A percentile compares a stretch with the other conserved stretches of the same genome.
Conservation (phyloP, 2,329 filamentous ascomycete species). For the Xylariaceae sp. region DNA sequence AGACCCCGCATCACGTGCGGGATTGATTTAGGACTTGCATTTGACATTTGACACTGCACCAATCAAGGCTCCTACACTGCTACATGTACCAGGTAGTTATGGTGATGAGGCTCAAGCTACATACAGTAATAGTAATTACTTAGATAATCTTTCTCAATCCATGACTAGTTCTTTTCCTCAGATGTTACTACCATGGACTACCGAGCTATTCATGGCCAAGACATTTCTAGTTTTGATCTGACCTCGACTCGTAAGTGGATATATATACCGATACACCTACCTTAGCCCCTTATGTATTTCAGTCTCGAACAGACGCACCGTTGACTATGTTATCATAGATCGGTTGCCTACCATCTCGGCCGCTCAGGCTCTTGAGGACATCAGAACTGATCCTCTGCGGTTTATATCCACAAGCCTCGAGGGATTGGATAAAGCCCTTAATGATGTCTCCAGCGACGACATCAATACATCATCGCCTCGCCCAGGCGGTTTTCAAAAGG, state of each 20-base stretch:
- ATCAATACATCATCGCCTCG: conserved; percentile 8
- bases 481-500: conserved; percentile 66
- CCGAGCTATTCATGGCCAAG: conserved; percentile 60
- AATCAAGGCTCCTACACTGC: conserved; percentile 11
- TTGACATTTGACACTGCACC: no score
- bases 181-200: conserved; percentile 53
- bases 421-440: conserved; percentile 54
- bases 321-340: conserved; percentile 55
- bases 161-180: conserved; percentile 16
- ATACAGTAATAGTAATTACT: no score
- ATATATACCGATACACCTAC: no score
- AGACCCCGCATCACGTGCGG: conserved; percentile 4
- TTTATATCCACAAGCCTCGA: conserved; percentile 60
- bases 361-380: conserved; percentile 67
- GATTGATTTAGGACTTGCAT: not conserved
- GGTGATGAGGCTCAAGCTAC: conserved; percentile 23
- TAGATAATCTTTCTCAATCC: conserved; percentile 8
- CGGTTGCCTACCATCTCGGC: conserved; percentile 77
- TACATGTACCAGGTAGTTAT: no score
- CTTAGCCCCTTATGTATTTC: not conserved
- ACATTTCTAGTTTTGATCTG: conserved; percentile 63
- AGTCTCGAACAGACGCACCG: not conserved
- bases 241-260: conserved; percentile 52
- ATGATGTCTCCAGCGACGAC: conserved; percentile 29
- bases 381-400: conserved; percentile 54